Conservation (phyloP, 2,329 filamentous ascomycete species). For the Eutypa lata region DNA sequence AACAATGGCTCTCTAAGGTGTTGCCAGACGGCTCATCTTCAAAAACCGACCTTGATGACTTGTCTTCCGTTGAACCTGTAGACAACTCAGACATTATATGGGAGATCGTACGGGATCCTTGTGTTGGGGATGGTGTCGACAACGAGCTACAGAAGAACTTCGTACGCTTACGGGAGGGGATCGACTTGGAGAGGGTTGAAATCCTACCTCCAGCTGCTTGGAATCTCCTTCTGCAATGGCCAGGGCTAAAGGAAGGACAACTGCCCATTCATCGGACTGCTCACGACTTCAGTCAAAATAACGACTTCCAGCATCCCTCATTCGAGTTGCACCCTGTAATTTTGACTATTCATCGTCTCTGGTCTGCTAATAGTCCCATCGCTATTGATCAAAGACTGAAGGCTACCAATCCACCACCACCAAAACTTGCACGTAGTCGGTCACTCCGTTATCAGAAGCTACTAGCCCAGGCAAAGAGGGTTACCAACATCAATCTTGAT, state of each 20-base stretch:
- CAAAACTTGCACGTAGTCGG: slow-evolving; percentile 68
- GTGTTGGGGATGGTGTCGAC: slow-evolving; percentile 30
- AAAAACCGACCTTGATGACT: slow-evolving; percentile 55
- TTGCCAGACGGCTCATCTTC: slow-evolving; percentile 61
- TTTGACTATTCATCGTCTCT: slow-evolving; percentile 79
- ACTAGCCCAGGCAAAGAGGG: slow-evolving; percentile 67
- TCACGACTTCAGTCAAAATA: slow-evolving; percentile 68
- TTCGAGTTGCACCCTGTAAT: slow-evolving; percentile 85
- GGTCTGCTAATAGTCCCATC: slow-evolving; percentile 55
- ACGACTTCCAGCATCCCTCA: slow-evolving; percentile 59
- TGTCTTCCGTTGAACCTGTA: slow-evolving; percentile 67
- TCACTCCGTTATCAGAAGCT: slow-evolving; percentile 71
- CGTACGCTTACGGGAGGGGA: slow-evolving; percentile 68
- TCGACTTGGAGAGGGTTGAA: slow-evolving; percentile 69
- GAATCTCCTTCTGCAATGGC: slow-evolving; percentile 78
- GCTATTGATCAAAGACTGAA: slow-evolving; percentile 58
- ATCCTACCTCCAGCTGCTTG: slow-evolving; percentile 78
- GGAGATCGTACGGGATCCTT: slow-evolving; percentile 51
- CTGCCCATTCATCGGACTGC: slow-evolving; percentile 71
- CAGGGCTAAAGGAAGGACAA: slow-evolving; percentile 69
- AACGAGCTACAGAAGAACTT: slow-evolving; percentile 48
- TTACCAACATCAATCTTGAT: slow-evolving; percentile 62
- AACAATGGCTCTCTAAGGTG: slow-evolving; percentile 73
- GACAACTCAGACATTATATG: slow-evolving; percentile 83
- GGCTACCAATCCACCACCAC: slow-evolving; percentile 58